Percentiles rank a stretch among this genome's conserved stretches.
These are phyloP conservation scores for Blastocystis sp. DNA, from an alignment of 352 stramenopile species.

Conservation along the genomic window DNA sequence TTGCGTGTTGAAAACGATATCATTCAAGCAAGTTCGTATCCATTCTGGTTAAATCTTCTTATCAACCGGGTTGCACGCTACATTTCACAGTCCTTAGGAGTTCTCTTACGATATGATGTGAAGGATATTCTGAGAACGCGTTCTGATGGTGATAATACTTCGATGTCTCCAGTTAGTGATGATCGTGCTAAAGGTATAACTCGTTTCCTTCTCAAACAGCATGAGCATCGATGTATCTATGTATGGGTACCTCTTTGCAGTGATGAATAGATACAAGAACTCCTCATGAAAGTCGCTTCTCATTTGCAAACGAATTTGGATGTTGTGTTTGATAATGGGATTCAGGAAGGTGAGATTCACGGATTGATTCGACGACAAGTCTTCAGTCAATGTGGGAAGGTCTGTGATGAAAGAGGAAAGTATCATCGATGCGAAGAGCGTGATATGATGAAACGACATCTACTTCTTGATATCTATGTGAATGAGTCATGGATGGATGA, in stretches of 20 bases:
- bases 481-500: not conserved
- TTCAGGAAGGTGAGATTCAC: not conserved
- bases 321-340: constrained; percentile 1
- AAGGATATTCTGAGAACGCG: constrained; percentile 9
- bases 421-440: constrained; percentile 39
- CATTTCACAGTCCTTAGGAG: not conserved
- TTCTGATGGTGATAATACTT: not conserved
- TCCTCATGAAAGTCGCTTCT: not conserved
- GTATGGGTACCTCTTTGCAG: not conserved
- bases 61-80: constrained; percentile 18
- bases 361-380: not conserved
- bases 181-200: too few relatives aligned
- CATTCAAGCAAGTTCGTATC: not conserved
- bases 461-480: constrained; percentile 3
- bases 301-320: not conserved
- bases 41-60: constrained; percentile 41
- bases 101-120: not conserved
- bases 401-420: not conserved
- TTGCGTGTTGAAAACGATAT: not conserved
- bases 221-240: not conserved
- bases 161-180: not conserved
- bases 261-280: not conserved
- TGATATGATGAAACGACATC: constrained; percentile 23
- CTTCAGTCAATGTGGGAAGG: not conserved
- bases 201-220: not conserved